These are phyloP conservation scores for Ophiosphaerella herpotricha DNA, from an alignment of 2,329 filamentous ascomycete genomes.

Conservation along the genomic window DNA sequence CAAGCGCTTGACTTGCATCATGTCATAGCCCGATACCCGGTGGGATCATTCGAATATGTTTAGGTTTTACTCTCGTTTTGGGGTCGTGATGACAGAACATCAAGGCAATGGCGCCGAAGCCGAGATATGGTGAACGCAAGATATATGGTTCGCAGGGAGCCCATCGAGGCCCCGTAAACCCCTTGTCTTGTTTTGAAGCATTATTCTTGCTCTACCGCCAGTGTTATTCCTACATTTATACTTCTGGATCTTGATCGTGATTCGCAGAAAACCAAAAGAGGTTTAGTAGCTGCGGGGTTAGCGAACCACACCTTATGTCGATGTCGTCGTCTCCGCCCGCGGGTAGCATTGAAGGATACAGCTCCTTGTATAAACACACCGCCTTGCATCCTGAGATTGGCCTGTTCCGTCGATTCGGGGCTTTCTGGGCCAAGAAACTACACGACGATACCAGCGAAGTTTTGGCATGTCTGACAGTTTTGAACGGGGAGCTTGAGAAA, in stretches of 20 bases:
- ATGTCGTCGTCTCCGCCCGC: background rate
- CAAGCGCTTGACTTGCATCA: background rate
- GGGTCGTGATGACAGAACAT: too few relatives aligned
- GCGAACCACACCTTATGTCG: background rate
- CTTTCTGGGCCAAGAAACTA: conserved; percentile 9
- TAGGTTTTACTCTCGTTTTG: background rate
- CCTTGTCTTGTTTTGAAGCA: too few relatives aligned
- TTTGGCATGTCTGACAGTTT: background rate
- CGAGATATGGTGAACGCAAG: too few relatives aligned
- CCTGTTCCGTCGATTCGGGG: conserved; percentile 6
- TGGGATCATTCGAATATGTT: background rate
- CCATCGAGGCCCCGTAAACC: too few relatives aligned
- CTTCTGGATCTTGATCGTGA: too few relatives aligned
- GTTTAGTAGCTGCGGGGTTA: background rate
- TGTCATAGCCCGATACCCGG: background rate
- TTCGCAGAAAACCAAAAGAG: too few relatives aligned
- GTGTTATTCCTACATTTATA: too few relatives aligned
- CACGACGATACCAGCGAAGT: conserved; percentile 12
- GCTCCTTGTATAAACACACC: conserved; percentile 6
- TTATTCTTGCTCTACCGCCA: too few relatives aligned
- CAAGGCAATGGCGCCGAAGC: too few relatives aligned
- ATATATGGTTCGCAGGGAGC: too few relatives aligned
- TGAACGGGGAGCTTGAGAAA: conserved; percentile 4
- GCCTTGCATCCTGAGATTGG: conserved; percentile 4
- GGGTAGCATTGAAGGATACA: background rate